Conservation (phyloP, 352 stramenopile genomes). For the Phytophthora pluvialis region DNA sequence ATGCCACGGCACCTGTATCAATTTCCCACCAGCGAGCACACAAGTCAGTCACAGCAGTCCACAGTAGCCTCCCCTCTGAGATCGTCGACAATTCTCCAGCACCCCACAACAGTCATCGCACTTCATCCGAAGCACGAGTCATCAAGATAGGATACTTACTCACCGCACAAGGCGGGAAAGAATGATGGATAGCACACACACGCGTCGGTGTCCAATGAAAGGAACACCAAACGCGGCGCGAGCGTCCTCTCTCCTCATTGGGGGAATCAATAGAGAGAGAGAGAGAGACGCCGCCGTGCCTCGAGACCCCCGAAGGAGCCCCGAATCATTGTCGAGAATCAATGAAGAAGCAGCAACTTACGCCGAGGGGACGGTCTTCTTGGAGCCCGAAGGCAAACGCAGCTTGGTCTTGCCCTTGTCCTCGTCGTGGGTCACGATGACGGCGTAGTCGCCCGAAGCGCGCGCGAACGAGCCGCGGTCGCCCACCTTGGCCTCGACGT, state of each 20-base stretch:
- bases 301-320: constrained; percentile 18
- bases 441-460: constrained; percentile 97
- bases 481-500: constrained; percentile 96
- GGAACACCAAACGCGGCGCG: constrained; percentile 30
- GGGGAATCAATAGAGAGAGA: constrained; percentile 7
- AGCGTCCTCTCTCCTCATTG: constrained; percentile 20
- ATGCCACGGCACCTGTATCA: constrained; percentile 94
- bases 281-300: constrained; percentile 42
- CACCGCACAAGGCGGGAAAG: constrained; percentile 77
- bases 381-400: constrained; percentile 96
- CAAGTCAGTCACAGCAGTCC: constrained; percentile 40
- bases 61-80: not conserved
- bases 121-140: not conserved
- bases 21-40: constrained; percentile 29
- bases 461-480: constrained; percentile 97
- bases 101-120: not conserved
- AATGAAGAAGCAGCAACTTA: constrained; percentile 69
- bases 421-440: constrained; percentile 98
- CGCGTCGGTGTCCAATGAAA: constrained; percentile 14
- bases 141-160: constrained; percentile 76
- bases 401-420: constrained; percentile 98
- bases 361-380: constrained; percentile 96
- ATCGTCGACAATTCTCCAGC: constrained; percentile 13
- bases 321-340: constrained; percentile 36
- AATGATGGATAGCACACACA: constrained; percentile 53